Evolutionary conservation across 805 yeast species (phyloP), one percentile per base, ranked within the genome.

Genomic region (Ogataea salicorniae): DNA sequence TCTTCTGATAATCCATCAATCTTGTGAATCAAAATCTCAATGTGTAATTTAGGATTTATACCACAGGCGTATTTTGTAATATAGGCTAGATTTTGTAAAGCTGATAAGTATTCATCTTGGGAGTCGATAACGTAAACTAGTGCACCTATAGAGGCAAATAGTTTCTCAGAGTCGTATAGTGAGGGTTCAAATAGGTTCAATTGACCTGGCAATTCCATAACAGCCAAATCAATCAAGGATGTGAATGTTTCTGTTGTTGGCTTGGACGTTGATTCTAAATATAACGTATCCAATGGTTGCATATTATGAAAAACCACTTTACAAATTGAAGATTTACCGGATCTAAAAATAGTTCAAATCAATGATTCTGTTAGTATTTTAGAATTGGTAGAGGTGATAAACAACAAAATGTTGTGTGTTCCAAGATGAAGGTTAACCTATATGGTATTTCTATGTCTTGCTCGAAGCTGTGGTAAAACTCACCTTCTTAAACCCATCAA

Each of bases 141-240:
- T 0, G 97, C 94, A 17, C 96, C 96, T 14, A 90, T 89, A 39
- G 84, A 81, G 39, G 83, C 74, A 60, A 92, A 91, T 26, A 91
- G 67, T 51, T 83, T 73, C 51, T 83, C 90, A 22, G 87, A 80
- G 58, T 89, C 96, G 56, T 84, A 83, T 31, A 68, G 50, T 34
- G 82, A 77, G 3, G 95, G 94, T 57, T 90, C 96, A 62, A 89
- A 87, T 58, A 88, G 80, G 63, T 90, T 89, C 52, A 91, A 67
- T 65, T 92, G 97, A 3, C 97, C 98, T 0, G 99, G 99, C 16
- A 92, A 72, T 64, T 92, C 99, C 85, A 90, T 87, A 16, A 92
- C 91, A 2, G 89, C 83, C 40, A 92, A 70, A 62, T 91, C 94
- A 37, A 91, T 87, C 45, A 92, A 72, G 9, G 97, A 87, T 42